A percentile compares a stretch with the other conserved stretches of the same genome.
These are phyloP conservation scores for Diaporthe ampelina DNA, from an alignment of 2,329 filamentous ascomycete genomes.

Conservation along the genomic window DNA sequence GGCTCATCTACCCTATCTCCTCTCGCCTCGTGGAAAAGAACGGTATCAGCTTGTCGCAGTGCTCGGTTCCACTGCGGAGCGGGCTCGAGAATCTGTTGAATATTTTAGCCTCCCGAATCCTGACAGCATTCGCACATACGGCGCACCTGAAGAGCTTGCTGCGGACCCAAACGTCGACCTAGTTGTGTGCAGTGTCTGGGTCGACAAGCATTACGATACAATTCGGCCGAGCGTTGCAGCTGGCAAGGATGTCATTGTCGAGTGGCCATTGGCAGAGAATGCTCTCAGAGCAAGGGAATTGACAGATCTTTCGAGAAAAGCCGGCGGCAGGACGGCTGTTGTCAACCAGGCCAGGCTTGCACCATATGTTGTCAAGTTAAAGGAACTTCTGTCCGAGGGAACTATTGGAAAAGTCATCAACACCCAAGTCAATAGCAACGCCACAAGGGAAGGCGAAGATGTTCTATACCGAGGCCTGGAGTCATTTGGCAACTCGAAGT, in stretches of 20 bases:
- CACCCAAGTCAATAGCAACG: slow-evolving; percentile 58
- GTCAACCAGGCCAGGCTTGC: slow-evolving; percentile 65
- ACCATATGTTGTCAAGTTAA: slow-evolving; percentile 59
- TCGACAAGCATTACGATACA: slow-evolving; percentile 64
- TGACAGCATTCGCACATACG: slow-evolving; percentile 61
- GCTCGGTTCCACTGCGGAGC: slow-evolving; percentile 63
- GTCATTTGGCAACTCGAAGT: slow-evolving; percentile 63
- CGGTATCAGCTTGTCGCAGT: slow-evolving; percentile 66
- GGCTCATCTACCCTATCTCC: slow-evolving; percentile 72
- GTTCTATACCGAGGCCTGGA: slow-evolving; percentile 51
- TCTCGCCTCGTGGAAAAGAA: slow-evolving; percentile 57
- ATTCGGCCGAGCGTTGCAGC: slow-evolving; percentile 62
- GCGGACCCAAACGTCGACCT: slow-evolving; percentile 65
- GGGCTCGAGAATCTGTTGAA: slow-evolving; percentile 59
- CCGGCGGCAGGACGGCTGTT: slow-evolving; percentile 55
- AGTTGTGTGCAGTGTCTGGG: slow-evolving; percentile 67
- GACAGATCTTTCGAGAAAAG: slow-evolving; percentile 49
- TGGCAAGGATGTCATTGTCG: slow-evolving; percentile 67
- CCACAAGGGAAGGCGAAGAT: slow-evolving; percentile 53
- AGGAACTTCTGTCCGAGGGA: slow-evolving; percentile 58
- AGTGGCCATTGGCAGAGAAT: slow-evolving; percentile 70
- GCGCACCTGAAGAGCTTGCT: slow-evolving; percentile 62
- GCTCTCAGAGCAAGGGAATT: slow-evolving; percentile 57
- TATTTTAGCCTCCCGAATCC: slow-evolving; percentile 56
- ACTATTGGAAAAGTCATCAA: slow-evolving; percentile 67